Conservation (phyloP, 202 grass and related monocot genomes). For the Sporobolus alterniflorus region DNA sequence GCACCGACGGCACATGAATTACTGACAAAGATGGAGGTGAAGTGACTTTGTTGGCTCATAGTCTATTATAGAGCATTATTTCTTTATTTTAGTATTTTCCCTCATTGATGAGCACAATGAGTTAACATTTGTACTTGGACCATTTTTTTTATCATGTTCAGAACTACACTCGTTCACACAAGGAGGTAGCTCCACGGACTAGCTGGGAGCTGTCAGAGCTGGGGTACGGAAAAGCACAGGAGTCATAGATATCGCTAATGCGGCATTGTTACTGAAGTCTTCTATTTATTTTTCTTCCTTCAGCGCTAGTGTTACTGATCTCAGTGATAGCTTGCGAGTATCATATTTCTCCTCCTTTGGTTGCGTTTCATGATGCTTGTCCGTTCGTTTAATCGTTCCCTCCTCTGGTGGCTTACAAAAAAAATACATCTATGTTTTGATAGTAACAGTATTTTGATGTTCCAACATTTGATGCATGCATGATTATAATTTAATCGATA, state of each 20-base stretch:
- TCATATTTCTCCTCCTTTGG: constrained; percentile 10
- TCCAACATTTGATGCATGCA: neutral
- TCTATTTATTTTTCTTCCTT: neutral
- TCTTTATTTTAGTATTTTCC: constrained; percentile 11
- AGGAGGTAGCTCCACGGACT: constrained; percentile 69
- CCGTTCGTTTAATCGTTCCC: neutral
- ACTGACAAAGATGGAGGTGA: constrained; percentile 93
- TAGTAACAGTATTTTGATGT: neutral
- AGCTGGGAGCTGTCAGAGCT: constrained; percentile 88
- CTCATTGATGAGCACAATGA: constrained; percentile 17
- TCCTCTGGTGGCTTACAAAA: constrained; percentile 5
- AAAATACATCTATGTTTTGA: constrained; percentile 8
- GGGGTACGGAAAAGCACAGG: constrained; percentile 60
- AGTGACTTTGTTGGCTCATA: neutral
- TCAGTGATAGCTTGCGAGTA: neutral
- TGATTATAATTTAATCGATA: neutral
- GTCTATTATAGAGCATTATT: neutral
- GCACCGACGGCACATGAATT: constrained; percentile 76
- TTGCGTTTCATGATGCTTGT: constrained; percentile 8
- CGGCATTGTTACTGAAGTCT: constrained; percentile 20
- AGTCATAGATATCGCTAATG: constrained; percentile 38
- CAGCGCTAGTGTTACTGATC: constrained; percentile 10
- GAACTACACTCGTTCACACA: constrained; percentile 81
- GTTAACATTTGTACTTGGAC: constrained; percentile 17
- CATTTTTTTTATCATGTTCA: constrained; percentile 43